A percentile compares a stretch with the other conserved stretches of the same genome.
Evolutionary conservation across 2,329 filamentous ascomycete species (phyloP).

Genomic region (Pestalotiopsis sp.): DNA sequence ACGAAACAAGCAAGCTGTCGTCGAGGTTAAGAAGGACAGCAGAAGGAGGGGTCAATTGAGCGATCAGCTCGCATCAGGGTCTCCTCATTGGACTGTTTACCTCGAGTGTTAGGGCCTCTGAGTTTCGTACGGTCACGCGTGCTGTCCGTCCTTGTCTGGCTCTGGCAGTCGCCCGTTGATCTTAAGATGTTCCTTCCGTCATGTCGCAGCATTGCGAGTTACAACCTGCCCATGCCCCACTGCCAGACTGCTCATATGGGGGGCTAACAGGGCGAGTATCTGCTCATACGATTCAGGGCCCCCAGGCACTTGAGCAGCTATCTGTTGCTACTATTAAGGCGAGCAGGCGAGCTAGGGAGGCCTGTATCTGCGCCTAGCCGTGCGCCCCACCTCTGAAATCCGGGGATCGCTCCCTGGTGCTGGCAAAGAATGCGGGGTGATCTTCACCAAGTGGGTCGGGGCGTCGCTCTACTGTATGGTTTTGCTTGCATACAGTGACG

Average conservation of each 20-base stretch:
- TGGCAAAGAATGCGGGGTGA: constrained; percentile 12
- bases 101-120: background rate
- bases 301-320: background rate
- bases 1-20: background rate
- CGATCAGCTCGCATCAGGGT: constrained; percentile 9
- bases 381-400: constrained; percentile 10
- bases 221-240: background rate
- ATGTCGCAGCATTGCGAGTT: constrained; percentile 10
- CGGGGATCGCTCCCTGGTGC: constrained; percentile 1
- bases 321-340: background rate
- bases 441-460: background rate
- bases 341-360: background rate
- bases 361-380: background rate
- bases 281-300: constrained; percentile 10
- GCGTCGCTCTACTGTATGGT: background rate
- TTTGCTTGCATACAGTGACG: background rate
- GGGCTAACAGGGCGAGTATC: background rate
- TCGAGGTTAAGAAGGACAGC: constrained; percentile 1
- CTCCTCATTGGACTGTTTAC: constrained; percentile 12
- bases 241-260: background rate
- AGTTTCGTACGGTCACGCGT: constrained; percentile 9
- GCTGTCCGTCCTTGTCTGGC: background rate
- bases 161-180: constrained; percentile 12
- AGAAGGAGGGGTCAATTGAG: constrained; percentile 13
- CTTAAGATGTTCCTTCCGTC: constrained; percentile 14